Base-by-base conservation (phyloP, 345 rosid species). In the Salix koriyanagi region DNA sequence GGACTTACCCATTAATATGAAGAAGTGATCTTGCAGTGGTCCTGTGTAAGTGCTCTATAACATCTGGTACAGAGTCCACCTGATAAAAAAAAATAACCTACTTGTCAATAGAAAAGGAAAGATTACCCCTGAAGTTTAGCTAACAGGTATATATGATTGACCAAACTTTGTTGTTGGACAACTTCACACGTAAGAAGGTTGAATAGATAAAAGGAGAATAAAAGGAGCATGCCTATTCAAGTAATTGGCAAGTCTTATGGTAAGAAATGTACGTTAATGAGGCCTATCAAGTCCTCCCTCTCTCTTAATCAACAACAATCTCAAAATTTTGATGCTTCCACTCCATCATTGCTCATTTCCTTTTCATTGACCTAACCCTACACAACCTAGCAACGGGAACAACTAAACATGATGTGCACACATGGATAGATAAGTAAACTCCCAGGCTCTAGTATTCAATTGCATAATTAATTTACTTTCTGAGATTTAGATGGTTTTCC, bases 51-150 rank as follows among this genome's bases (percentile, higher is more conserved):
- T 87, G 92, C 86, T 86, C 88, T 13, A 77, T 79, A 77, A 94
- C 95, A 85, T 89, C 93, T 50, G 94, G 94, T 65, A 94, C 97
- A 67, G 96, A 79, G 68, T 87, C 97, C 83, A 96, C 99, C 99
- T 96, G 93, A 64, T 64, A 66, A 84, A 81, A 71, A 19, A 19
- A 6, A 50, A 79, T 61, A 73, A 81, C 56, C 66, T 52, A 67
- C 52, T 65, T 50, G 21, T 64, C 60, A 77, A 42, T 44, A 46
- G 44, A 19, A 12, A 25, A 74, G 39, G 21, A 13, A 69, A 42
- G 6, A 19, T 50, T 50, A 30, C 9, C 52, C 19, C 42, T 21
- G 34, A 70, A 30, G 36, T 12, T 42, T 67, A 70, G 26, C 2
- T 11, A 13, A 25, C 23, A 15, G 30, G 50, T 42, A 46, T 19